A percentile compares a stretch with the other conserved stretches of the same genome.
Conservation (phyloP, 148 eudicot species). For the Beta vulgaris region DNA sequence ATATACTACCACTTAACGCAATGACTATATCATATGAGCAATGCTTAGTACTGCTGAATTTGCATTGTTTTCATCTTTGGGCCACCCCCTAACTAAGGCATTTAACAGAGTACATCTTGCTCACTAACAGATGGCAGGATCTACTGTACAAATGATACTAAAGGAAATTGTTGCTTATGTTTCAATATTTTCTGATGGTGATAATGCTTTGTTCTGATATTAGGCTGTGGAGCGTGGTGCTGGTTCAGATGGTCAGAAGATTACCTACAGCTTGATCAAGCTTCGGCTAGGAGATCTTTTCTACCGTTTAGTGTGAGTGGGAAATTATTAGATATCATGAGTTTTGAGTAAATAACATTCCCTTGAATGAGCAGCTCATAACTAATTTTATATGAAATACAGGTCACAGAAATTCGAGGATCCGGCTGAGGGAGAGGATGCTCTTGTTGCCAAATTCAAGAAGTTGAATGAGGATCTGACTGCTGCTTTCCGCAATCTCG, state of each 20-base stretch:
- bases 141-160: neutral
- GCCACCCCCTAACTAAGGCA: neutral
- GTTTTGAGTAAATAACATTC: neutral
- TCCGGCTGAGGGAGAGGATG: conserved; percentile 87
- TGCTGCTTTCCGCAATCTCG: conserved; percentile 85
- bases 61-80: neutral
- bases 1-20: neutral
- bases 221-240: conserved; percentile 94
- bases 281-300: conserved; percentile 84
- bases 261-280: conserved; percentile 74
- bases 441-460: conserved; percentile 67
- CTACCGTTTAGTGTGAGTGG: conserved; percentile 86
- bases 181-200: neutral
- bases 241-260: conserved; percentile 88
- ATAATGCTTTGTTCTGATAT: conserved; percentile 13
- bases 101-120: neutral
- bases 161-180: neutral
- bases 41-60: neutral
- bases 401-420: conserved; percentile 95
- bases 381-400: conserved; percentile 18
- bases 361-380: neutral
- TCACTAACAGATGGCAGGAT: neutral
- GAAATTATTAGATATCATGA: neutral
- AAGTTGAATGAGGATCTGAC: conserved; percentile 72
- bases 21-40: neutral